Base-by-base conservation (phyloP, 2,329 filamentous ascomycete species). In the Alternaria rosae region DNA sequence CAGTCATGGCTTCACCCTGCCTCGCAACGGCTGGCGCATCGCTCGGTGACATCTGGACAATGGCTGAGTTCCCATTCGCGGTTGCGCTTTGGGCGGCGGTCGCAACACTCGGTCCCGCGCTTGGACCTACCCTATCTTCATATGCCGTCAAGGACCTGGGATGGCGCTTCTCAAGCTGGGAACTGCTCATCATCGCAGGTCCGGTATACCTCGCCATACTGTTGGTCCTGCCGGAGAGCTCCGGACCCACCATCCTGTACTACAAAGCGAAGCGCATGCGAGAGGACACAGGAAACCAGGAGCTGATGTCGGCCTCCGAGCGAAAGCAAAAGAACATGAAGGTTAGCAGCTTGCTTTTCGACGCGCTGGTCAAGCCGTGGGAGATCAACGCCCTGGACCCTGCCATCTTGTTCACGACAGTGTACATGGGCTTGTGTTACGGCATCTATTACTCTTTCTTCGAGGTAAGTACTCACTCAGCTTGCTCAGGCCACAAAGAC, bases 161-260 rank as follows among this genome's bases (percentile, higher is more conserved):
- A 38, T 94, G 92, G 92, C 84, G 91, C 62, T 95, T 91, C 90
- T 84, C 94, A 0, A 93, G 93, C 81, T 94, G 91, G 90, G 87
- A 96, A 69, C 90, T 94, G 72, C 82, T 94, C 25, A 94, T 96
- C 73, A 76, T 95, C 13, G 83, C 91, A n/a, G 88, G 85, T 6
- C 77, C 89, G 32, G 85, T 91, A 68, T 94, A 90, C 86, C 61
- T 91, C 15, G 75, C 94, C 62, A 92, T 95, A 78, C 89, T 89
- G 21, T 92, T 94, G 78, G 92, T 91, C 23, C 88, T 97, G 1
- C 92, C 92, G 3, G 93, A 97, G 79, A 97, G 93, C 0, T 96
- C 94, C 74, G 89, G 91, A 0, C 92, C 92, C 0, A 51, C 86
- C 85, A 74, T 75, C 7, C 58, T 76, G 4, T 73, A 71, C 61